A percentile compares a stretch with the other conserved stretches of the same genome.
Conservation (phyloP, 2,329 filamentous ascomycete genomes). For the Teratosphaeria destructans region DNA sequence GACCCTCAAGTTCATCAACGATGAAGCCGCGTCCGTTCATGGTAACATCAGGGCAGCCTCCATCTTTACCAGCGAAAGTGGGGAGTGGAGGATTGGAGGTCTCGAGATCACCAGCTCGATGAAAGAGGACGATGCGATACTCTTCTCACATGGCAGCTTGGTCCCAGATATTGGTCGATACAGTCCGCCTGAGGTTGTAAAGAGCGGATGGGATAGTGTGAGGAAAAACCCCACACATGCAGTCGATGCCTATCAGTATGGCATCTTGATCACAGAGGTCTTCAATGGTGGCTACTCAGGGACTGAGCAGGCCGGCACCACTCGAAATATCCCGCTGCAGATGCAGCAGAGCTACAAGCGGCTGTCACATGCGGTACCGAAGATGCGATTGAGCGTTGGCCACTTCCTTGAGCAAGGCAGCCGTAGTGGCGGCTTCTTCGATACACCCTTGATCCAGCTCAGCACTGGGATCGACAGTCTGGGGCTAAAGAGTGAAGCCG, state of each 20-base stretch:
- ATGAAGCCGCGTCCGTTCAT: slow-evolving; percentile 84
- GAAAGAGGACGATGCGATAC: slow-evolving; percentile 88
- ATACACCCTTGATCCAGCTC: slow-evolving; percentile 82
- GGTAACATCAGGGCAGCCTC: slow-evolving; percentile 77
- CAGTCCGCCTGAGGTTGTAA: slow-evolving; percentile 74
- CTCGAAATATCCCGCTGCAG: slow-evolving; percentile 70
- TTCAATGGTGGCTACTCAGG: slow-evolving; percentile 79
- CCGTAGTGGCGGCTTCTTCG: slow-evolving; percentile 76
- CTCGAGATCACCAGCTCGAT: slow-evolving; percentile 90
- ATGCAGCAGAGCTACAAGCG: slow-evolving; percentile 92
- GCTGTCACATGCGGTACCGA: slow-evolving; percentile 79
- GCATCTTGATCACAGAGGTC: slow-evolving; percentile 73
- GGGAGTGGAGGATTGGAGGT: slow-evolving; percentile 93
- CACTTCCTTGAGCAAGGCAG: slow-evolving; percentile 86
- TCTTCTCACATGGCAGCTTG: slow-evolving; percentile 82
- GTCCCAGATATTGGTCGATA: slow-evolving; percentile 79
- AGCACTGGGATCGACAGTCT: slow-evolving; percentile 89
- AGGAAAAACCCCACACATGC: slow-evolving; percentile 73
- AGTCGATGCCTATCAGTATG: slow-evolving; percentile 79
- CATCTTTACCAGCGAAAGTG: slow-evolving; percentile 87
- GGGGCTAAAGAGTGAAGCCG: slow-evolving; percentile 73
- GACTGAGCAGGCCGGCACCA: slow-evolving; percentile 70
- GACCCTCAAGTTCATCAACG: slow-evolving; percentile 92
- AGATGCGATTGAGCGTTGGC: slow-evolving; percentile 70
- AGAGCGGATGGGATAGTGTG: slow-evolving; percentile 82